A percentile compares a stretch with the other conserved stretches of the same genome.
These are phyloP conservation scores for Cladosporium halotolerans DNA, from an alignment of 2,329 filamentous ascomycete genomes.

Conservation along the genomic window DNA sequence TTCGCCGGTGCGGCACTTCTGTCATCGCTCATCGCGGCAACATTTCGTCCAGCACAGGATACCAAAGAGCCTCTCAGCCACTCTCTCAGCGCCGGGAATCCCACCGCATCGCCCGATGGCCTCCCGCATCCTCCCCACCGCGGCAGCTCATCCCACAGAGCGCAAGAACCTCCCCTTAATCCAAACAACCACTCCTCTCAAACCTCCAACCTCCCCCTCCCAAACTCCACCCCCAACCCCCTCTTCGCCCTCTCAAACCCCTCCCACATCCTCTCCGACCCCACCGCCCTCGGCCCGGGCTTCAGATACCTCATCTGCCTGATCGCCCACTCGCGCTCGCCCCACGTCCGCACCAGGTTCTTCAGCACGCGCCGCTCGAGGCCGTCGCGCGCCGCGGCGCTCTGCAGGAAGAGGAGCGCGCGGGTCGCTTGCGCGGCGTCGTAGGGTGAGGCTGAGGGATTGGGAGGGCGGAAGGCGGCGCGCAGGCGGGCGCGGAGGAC, in stretches of 20 bases:
- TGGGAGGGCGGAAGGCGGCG: constrained; percentile 49
- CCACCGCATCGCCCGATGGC: no score
- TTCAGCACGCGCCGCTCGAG: constrained; percentile 68
- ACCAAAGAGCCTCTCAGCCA: no score
- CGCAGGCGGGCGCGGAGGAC: constrained; percentile 49
- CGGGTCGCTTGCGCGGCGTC: constrained; percentile 51
- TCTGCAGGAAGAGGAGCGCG: constrained; percentile 64
- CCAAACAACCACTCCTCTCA: no score
- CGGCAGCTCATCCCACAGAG: no score
- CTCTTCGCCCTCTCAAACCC: constrained; percentile 42
- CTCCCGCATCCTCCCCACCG: no score
- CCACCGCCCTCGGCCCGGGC: background rate
- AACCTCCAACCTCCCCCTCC: no score
- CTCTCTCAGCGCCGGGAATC: no score
- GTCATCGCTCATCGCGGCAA: no score
- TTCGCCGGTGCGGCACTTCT: no score
- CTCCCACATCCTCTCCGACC: background rate
- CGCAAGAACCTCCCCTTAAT: no score
- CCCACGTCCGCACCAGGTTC: constrained; percentile 36
- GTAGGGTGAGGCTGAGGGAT: constrained; percentile 36
- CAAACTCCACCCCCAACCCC: constrained; percentile 48
- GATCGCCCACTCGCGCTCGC: background rate
- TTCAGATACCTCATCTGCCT: background rate
- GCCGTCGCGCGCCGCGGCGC: constrained; percentile 57
- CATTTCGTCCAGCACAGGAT: no score